These are phyloP conservation scores for Vickermania spadyakhi DNA, from an alignment of 208 protist species.

Conservation along the genomic window DNA sequence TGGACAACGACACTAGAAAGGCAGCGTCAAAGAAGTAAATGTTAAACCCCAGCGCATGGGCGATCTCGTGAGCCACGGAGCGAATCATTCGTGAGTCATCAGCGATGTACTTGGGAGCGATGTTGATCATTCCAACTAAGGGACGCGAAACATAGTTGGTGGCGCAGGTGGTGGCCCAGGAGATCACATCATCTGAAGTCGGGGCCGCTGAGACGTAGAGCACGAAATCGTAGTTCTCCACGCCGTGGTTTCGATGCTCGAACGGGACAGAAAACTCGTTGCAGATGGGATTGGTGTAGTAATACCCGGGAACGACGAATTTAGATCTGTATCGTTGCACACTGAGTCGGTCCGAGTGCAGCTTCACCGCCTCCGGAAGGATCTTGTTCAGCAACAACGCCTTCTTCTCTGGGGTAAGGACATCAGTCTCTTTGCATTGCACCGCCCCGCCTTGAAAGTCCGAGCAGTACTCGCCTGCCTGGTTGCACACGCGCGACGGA, in stretches of 20 bases:
- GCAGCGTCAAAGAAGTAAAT: conserved; percentile 4
- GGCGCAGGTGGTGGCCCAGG: conserved; percentile 40
- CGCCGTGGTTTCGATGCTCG: conserved; percentile 21
- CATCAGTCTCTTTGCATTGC: conserved; percentile 11
- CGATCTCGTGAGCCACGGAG: conserved; percentile 59
- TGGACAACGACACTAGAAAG: conserved; percentile 4
- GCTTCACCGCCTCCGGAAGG: conserved; percentile 24
- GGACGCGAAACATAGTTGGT: conserved; percentile 10
- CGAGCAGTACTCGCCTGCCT: conserved; percentile 5
- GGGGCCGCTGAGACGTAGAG: conserved; percentile 53
- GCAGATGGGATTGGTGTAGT: conserved; percentile 7
- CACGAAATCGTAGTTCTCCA: conserved; percentile 41
- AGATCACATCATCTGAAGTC: conserved; percentile 2
- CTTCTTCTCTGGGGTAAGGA: conserved; percentile 30
- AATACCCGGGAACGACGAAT: conserved; percentile 11
- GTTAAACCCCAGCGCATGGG: conserved; percentile 80
- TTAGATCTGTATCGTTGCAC: conserved; percentile 16
- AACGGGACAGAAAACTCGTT: conserved; percentile 30
- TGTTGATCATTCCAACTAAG: conserved; percentile 34
- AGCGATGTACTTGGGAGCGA: conserved; percentile 23
- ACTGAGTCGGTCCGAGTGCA: conserved; percentile 40
- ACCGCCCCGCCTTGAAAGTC: conserved; percentile 12
- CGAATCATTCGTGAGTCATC: conserved; percentile 8
- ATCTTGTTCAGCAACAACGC: conserved; percentile 11
- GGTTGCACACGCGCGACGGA: conserved; percentile 24